Evolutionary conservation across 2,329 filamentous ascomycete genomes (phyloP).

Genomic region (Cladosporium velox): DNA sequence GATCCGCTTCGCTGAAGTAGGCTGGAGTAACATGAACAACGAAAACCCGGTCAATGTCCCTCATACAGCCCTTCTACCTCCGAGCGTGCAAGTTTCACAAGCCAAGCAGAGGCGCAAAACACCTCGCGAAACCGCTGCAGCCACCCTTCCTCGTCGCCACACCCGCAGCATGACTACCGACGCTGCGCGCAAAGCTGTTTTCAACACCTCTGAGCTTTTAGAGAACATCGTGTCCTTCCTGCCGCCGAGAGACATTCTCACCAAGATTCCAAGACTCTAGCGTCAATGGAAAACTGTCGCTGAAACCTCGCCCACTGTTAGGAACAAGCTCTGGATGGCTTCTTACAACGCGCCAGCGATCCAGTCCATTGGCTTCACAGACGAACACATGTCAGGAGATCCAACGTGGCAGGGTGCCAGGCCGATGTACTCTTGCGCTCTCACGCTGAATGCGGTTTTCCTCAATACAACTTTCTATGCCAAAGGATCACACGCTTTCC

Average conservation of each 20-base stretch:
- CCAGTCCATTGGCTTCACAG: neutral
- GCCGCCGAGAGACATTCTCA: neutral
- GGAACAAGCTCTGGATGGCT: neutral
- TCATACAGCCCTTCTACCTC: neutral
- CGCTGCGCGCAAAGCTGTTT: neutral
- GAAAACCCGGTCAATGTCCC: neutral
- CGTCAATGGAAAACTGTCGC: neutral
- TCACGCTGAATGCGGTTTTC: neutral
- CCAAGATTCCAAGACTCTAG: neutral
- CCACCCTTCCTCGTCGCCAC: neutral
- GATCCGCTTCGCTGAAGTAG: no score
- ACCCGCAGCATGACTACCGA: neutral
- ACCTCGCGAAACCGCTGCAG: neutral
- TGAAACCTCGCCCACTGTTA: neutral
- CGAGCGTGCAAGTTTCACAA: neutral
- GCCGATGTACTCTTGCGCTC: neutral
- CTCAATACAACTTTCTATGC: neutral
- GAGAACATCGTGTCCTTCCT: neutral
- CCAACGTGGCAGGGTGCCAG: neutral
- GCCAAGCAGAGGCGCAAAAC: neutral
- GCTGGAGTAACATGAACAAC: no score
- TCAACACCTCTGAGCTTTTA: neutral
- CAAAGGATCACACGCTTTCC: neutral
- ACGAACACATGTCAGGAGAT: neutral
- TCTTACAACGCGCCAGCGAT: neutral